Base-by-base conservation (phyloP, 805 yeast genomes). In the Metschnikowia santaceciliae region DNA sequence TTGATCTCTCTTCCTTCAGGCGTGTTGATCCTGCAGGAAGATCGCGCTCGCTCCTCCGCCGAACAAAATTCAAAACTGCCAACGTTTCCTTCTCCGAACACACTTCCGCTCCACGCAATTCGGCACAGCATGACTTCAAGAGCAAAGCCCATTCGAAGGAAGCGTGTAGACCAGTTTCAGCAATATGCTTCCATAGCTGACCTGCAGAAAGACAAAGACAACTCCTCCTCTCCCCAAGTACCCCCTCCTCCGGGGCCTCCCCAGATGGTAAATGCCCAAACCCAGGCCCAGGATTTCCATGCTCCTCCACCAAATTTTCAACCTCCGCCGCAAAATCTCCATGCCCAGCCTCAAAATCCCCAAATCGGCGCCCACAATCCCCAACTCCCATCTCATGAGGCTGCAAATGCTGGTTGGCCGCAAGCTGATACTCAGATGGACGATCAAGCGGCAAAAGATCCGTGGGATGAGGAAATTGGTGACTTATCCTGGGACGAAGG, bases 401-500 rank as follows among this genome's bases (percentile, higher is more conserved):
- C 30, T 26, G 15, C 14, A 4, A 30, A 11, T 22, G 4, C 37
- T 19, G 17, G 6, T 10, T 42, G 46, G 43, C 22, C 33, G n/a
- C 46, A 33, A 22, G 32, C 38, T 10, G 32, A 20, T 20, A 32
- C 30, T 8, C 46, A 32, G 22, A 14, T 14, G 13, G 38, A 19
- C 10, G 32, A 34, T 10, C 37, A 19, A 13, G 10, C 10, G 4
- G 17, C 32, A 8, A 10, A 35, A 13, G 57, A 54, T 38, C 56
- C 58, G 5, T 56, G 60, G 60, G 57, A 56, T 39, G 60, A 56
- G 22, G 56, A 55, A 26, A 50, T 55, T 32, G 58, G 54, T n/a
- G 56, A 55, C 10, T 43, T 55, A 26, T 52, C 56, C 5, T 56
- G 58, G 60, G 56, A 56, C 34, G 58, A 53, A 39, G 58, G 56